Base-by-base conservation (phyloP, 108 stramenopile genomes). In the Cyclotella cryptica region DNA sequence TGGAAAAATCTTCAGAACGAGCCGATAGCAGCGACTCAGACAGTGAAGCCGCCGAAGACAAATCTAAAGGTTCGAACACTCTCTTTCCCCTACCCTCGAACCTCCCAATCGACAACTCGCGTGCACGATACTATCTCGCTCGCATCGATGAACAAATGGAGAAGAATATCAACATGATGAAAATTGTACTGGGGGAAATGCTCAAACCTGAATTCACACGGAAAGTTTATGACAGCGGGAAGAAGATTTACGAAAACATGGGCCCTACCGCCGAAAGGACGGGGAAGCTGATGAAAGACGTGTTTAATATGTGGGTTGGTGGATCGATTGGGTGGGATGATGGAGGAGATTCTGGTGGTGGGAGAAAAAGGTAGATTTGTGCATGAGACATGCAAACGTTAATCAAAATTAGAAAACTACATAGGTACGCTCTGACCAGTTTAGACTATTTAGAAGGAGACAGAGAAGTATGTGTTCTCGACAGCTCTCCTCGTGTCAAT, bases 251-350 rank as follows among this genome's bases (percentile, higher is more conserved):
- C 22, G 80, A 81, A 7, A 81, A 81, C 41, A 52, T 81, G 46
- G 68, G 80, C 0, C 80, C 80, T 30, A 74, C 80, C 28, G 80
- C 53, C n/a, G 73, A 81, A n/a, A 61, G 80, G 45, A 67, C 79
- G 35, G 69, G 53, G 41, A 81, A 74, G 43, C n/a, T 74, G 24
- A 74, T 71, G 80, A 74, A 70, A 30, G 80, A 81, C 47, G 80
- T 81, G 14, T 81, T 66, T 59, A 30, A 28, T 11, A 64, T 81
- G 73, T 81, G 80, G 80, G 21, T 66, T 46, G 58, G 58, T 39
- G 26, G 46, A 30, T 39, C 26, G 42, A 35, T n/a, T 44, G 66
- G 47, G 53, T 65, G 52, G 53, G 62, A 24, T 27, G 77, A 51
- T 29, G 67, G 51, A 47, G 53, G 52, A 39, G 62, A 24, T 27